Base-by-base conservation (phyloP, 106 monocot species). In the Dendrobium officinale region DNA sequence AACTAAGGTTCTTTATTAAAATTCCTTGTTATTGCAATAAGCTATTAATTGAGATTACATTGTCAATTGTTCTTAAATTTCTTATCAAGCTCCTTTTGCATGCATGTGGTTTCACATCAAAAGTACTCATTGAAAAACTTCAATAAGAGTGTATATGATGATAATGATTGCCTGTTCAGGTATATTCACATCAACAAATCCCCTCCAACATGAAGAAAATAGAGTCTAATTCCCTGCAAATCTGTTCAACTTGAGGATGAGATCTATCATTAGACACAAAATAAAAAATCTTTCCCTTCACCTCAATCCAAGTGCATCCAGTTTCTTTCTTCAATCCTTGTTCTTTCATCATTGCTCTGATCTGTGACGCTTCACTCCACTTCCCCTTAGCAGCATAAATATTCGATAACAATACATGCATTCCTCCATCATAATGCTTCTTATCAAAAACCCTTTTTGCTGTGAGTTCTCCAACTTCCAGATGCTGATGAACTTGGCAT, bases 231-330 rank as follows among this genome's bases (percentile, higher is more conserved):
- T 82, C 81, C 58, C 45, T 79, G 68, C 80, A 81, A 72, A 88
- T 83, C 51, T 86, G 67, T 67, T 85, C 81, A 5, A 80, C 80
- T 18, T 79, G 51, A 48, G 81, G 84, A 82, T 73, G 82, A 76
- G 45, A 49, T 26, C 11, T 27, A 29, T 76, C 88, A 83, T 90
- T 79, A 54, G 81, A 86, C 9, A 83, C 55, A 79, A 90, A 93
- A 0, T 75, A 78, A 31, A 29, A 78, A 77, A 83, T 82, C 22
- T 68, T 75, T 8, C 92, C 90, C 33, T 90, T 81, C 47, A 90
- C 47, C 79, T 93, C 88, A 78, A 93, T 88, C 85, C 92, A 86
- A 79, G 90, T 88, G 55, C 83, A 85, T 37, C 83, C 92, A 15
- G 81, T 86, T 73, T 93, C 86, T 54, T 93, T 93, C 81, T 85